These are phyloP conservation scores for Graphium sp. DNA, from an alignment of 2,329 filamentous ascomycete genomes.

Conservation along the genomic window DNA sequence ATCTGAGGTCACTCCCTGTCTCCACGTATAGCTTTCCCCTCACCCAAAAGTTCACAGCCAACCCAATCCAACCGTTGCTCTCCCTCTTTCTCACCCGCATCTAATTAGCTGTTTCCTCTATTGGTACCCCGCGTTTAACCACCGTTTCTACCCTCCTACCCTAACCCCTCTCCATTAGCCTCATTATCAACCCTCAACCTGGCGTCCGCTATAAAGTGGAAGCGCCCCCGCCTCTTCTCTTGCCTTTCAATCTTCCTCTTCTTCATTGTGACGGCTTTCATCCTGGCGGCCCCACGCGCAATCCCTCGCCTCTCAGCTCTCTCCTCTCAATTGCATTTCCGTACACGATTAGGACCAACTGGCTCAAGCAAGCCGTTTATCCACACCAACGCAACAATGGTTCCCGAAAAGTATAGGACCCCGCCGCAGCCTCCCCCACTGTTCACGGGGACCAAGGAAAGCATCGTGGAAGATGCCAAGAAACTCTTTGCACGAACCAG, in stretches of 20 bases:
- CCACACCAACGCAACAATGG: constrained; percentile 40
- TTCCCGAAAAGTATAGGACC: constrained; percentile 47
- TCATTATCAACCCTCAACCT: constrained; percentile 1
- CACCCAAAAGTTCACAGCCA: too few relatives aligned
- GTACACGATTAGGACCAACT: constrained; percentile 13
- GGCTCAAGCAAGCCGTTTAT: constrained; percentile 1
- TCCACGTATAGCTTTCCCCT: too few relatives aligned
- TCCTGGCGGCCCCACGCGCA: constrained; percentile 49
- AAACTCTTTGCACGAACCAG: constrained; percentile 46
- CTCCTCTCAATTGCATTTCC: constrained; percentile 34
- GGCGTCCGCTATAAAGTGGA: constrained; percentile 3
- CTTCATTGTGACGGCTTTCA: constrained; percentile 37
- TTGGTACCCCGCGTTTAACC: constrained; percentile 1
- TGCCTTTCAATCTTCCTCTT: constrained; percentile 25
- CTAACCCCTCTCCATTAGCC: not conserved
- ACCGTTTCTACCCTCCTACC: not conserved
- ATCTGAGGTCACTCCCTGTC: too few relatives aligned
- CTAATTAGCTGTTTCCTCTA: too few relatives aligned
- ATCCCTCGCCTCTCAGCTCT: constrained; percentile 40
- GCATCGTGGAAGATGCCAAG: constrained; percentile 51
- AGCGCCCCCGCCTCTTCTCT: constrained; percentile 2
- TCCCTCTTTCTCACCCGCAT: too few relatives aligned
- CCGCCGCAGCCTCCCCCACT: constrained; percentile 64
- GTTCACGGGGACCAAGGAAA: constrained; percentile 59
- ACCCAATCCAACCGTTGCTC: too few relatives aligned